Base-by-base conservation (phyloP, 176 grass and related monocot genomes). In the Eremochloa ophiuroides region DNA sequence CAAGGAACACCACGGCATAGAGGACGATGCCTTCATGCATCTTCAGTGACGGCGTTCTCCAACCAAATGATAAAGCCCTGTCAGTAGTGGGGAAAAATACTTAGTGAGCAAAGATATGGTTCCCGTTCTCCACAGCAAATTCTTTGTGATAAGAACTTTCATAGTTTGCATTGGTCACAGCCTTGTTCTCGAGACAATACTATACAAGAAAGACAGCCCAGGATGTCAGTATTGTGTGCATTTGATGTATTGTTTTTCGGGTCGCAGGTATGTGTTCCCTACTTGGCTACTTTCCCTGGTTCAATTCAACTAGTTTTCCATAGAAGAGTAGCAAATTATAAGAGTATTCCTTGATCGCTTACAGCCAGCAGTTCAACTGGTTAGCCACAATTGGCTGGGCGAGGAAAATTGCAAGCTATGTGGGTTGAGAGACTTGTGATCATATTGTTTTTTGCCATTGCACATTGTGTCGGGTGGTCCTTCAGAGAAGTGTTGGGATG, bases 31-130 rank as follows among this genome's bases (percentile, higher is more conserved):
- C 34, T 35, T 35, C 34, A 1, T 35, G 34, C 34, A 35, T 35
- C 34, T 35, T 35, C 34, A 2, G 5, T 18, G 6, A 35, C 46
- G 22, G 11, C 53, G 6, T 58, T 62, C 48, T 71, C 73, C 55
- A 64, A 44, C 66, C 66, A 82, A 80, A 76, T 40, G 34, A 9
- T 12, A 14, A 5, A 50, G 5, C 73, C 85, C 85, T 87, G 55
- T 34, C 6, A 41, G 51, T 71, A 82, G 39, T 18, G 69, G 37
- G 55, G 3, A 7, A 84, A 78, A 12, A 3, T 50, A 73, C 5
- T 88, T 40, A 73, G 61, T 20, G 37, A 18, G 26, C 34, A 26
- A 25, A 60, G 2, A 33, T 25, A 63, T 31, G n/a, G 7, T 71
- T 79, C 71, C 6, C n/a, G 7, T 71, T 79, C 71, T 4, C n/a